Base-by-base conservation (phyloP, 2,329 filamentous ascomycete genomes). In the Berkeleyomyces basicola region DNA sequence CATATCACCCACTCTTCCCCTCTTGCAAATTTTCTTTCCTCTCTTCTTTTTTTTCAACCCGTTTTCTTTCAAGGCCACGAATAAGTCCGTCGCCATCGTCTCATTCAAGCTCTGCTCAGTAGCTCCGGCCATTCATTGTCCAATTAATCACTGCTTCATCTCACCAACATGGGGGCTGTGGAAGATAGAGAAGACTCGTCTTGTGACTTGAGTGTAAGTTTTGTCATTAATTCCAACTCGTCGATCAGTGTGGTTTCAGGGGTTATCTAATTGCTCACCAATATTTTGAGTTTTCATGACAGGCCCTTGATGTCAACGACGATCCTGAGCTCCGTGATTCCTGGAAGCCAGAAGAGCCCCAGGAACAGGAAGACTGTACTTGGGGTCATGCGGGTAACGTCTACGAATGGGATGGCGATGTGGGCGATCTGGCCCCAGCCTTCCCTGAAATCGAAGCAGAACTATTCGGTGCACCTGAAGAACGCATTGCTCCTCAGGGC, bases 331-430 rank as follows among this genome's bases (percentile, higher is more conserved):
- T 44, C 3, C 16, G 23, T 7, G 11, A 36, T 7, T 5, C 7
- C 33, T 61, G 60, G 60, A 11, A 40, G 11, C 7, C 59, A 31
- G 10, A 33, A 16, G 23, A 57, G 31, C 16, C 40, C 5, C 11
- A 57, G 3, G 57, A 40, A 9, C 4, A 9, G 11, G 49, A 61
- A 43, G 43, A 44, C 11, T 37, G 49, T 31, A 57, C 11, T 7
- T 57, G 49, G 49, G 60, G 47, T 44, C 49, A 55, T 23, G 39
- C 49, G 7, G 40, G 60, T 9, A 58, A 71, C 0, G 78, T 87
- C 51, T 97, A 97, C 68, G 82, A 91, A 69, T 97, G 88, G 87
- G 79, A 84, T 16, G 90, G 90, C 9, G 89, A 95, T 2, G 88
- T 80, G 67, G 93, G 92, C 1, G 92, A 97, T 47, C 77, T 99